Percentiles rank a stretch among this genome's conserved stretches.
Conservation (phyloP, 345 rosid genomes). For the Tarenaya hassleriana region DNA sequence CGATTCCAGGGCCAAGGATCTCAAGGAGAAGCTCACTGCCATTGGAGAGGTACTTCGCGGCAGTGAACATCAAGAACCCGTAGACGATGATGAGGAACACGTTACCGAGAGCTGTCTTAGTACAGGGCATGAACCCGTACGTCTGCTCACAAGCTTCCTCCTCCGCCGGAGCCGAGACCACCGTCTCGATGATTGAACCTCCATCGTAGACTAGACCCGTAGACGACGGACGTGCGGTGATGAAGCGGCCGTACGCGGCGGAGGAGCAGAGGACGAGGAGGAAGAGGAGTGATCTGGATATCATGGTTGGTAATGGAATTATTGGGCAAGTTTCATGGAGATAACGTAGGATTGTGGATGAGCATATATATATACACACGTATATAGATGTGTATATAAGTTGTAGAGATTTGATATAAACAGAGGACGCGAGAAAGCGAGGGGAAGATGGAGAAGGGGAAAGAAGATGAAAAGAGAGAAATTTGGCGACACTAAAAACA, state of each 20-base stretch:
- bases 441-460: too few relatives aligned
- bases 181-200: slow-evolving; percentile 19
- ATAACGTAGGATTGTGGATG: not conserved
- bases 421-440: not conserved
- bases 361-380: not conserved
- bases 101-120: slow-evolving; percentile 66
- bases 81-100: slow-evolving; percentile 67
- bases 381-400: not conserved
- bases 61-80: slow-evolving; percentile 69
- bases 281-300: slow-evolving; percentile 21
- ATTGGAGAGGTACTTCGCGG: slow-evolving; percentile 69
- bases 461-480: too few relatives aligned
- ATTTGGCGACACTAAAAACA: too few relatives aligned
- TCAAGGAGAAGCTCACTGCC: slow-evolving; percentile 92
- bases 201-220: slow-evolving; percentile 62
- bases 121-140: slow-evolving; percentile 93
- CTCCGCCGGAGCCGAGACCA: slow-evolving; percentile 18
- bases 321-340: not conserved
- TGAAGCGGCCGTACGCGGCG: slow-evolving; percentile 38
- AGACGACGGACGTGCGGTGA: slow-evolving; percentile 11
- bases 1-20: slow-evolving; percentile 90
- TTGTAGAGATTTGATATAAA: not conserved
- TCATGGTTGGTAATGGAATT: slow-evolving; percentile 22
- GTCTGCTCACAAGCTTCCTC: slow-evolving; percentile 70
- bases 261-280: slow-evolving; percentile 23